Evolutionary conservation across 2,329 filamentous ascomycete genomes (phyloP).

Genomic region (Colletotrichum sojae): DNA sequence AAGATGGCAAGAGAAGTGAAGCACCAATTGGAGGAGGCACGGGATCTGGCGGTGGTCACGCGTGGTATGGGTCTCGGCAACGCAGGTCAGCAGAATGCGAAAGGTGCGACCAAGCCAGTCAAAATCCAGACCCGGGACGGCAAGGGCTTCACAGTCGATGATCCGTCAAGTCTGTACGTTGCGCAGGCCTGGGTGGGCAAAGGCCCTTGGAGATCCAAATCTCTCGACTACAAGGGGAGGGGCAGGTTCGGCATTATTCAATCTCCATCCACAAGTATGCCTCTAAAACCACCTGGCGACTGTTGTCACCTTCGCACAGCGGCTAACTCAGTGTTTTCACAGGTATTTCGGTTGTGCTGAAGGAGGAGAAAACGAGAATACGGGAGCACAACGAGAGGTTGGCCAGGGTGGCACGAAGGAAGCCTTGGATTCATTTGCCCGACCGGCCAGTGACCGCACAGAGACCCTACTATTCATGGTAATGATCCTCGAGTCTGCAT

Average conservation of each 20-base stretch:
- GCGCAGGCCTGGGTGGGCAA: constrained; percentile 94
- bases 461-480: constrained; percentile 94
- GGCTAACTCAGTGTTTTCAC: constrained; percentile 1
- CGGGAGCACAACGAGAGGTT: constrained; percentile 84
- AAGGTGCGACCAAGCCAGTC: constrained; percentile 45
- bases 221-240: constrained; percentile 81
- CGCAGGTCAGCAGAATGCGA: constrained; percentile 52
- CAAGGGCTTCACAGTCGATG: constrained; percentile 76
- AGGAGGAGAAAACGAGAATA: constrained; percentile 93
- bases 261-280: constrained; percentile 83
- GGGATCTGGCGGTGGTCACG: constrained; percentile 83
- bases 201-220: constrained; percentile 71
- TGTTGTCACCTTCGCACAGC: not conserved
- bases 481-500: constrained; percentile 47
- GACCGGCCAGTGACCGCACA: constrained; percentile 88
- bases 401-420: constrained; percentile 80
- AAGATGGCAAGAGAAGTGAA: constrained; percentile 86
- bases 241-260: constrained; percentile 78
- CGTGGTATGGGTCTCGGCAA: constrained; percentile 85
- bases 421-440: constrained; percentile 90
- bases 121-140: constrained; percentile 83
- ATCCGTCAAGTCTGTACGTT: constrained; percentile 89
- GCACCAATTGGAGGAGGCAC: constrained; percentile 84
- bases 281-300: constrained; percentile 19
- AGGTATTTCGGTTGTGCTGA: constrained; percentile 86